Evolutionary conservation across 2,329 filamentous ascomycete species (phyloP), one percentile per base, ranked within the genome.

Genomic region (Grosmannia huntii): DNA sequence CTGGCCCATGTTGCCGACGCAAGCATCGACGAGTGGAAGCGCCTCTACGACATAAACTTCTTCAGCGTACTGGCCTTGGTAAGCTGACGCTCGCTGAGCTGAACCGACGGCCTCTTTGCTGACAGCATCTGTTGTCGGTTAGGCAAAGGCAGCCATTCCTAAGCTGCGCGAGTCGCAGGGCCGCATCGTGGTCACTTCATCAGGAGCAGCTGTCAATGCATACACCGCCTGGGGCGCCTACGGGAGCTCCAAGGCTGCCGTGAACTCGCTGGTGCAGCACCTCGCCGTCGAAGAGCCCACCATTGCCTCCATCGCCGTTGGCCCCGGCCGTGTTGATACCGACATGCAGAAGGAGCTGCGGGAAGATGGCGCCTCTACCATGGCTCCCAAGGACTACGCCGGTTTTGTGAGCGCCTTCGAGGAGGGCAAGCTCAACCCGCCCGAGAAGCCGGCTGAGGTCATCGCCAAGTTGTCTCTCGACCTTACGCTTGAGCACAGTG

Each of bases 331-430:
- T 52, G 86, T 95, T 9, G 87, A 96, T 67, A 96, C 91, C 0
- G 86, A 86, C 56, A 96, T 96, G 91, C 91, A 96, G 69, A 78
- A 78, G n/a, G 80, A 87, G 59, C 81, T 99, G 59, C 78, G 94
- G 55, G 84, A 90, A 53, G 68, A 72, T 4, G 80, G 77, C 50
- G 70, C 72, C 44, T 67, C 68, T 2, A 70, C 69, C 57, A 84
- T 84, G 81, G 66, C 75, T 55, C 68, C 75, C 57, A 68, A 72
- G 7, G 80, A 83, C 59, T 86, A 94, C 69, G 75, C 79, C 9
- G 76, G 73, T 31, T 97, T 97, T 65, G 75, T 82, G 14, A 75
- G 81, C 1, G 78, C 87, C 19, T 86, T 90, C 68, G 79, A 83
- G 63, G 77, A 80, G 6, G 90, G 90, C 16, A 80, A 80, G 55